Percentiles rank a stretch among this genome's conserved stretches.
These are phyloP conservation scores for Orbilia ellipsospora DNA, from an alignment of 2,329 filamentous ascomycete genomes.

Conservation along the genomic window DNA sequence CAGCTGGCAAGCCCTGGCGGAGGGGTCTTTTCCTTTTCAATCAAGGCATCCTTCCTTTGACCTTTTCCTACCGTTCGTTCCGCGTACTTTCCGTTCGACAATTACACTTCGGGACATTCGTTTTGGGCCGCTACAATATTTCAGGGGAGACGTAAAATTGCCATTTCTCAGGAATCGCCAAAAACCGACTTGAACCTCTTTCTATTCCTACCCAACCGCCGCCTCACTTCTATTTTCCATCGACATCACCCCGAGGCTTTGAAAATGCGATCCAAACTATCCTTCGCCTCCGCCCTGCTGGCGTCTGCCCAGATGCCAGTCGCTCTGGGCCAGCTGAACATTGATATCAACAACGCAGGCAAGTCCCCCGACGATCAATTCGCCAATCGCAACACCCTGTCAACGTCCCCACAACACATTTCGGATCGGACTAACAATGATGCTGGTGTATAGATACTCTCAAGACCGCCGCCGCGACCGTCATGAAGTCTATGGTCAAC, in stretches of 20 bases:
- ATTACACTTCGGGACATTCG: conserved; percentile 33
- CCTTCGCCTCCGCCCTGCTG: conserved; percentile 25
- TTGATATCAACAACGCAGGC: conserved; percentile 37
- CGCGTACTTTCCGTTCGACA: conserved; percentile 1
- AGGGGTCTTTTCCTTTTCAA: conserved; percentile 16
- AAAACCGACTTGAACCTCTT: no score
- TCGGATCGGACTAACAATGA: neutral
- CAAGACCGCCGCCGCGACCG: conserved; percentile 29
- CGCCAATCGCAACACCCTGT: conserved; percentile 12
- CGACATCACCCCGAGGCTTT: neutral
- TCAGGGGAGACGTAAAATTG: conserved; percentile 16
- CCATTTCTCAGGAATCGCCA: neutral
- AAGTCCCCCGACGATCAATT: conserved; percentile 33
- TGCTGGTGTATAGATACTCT: conserved; percentile 20
- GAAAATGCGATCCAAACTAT: conserved; percentile 41
- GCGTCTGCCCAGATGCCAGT: conserved; percentile 26
- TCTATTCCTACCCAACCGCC: neutral
- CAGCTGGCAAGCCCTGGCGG: conserved; percentile 14
- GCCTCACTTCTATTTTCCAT: neutral
- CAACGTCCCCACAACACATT: conserved; percentile 34
- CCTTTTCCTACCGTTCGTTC: conserved; percentile 12
- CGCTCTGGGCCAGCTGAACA: conserved; percentile 17
- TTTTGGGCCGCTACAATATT: conserved; percentile 13
- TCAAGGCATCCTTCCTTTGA: conserved; percentile 10
- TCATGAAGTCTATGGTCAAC: conserved; percentile 24